Evolutionary conservation across 176 grass and related monocot species (phyloP).

Genomic region (Oryza australiensis): DNA sequence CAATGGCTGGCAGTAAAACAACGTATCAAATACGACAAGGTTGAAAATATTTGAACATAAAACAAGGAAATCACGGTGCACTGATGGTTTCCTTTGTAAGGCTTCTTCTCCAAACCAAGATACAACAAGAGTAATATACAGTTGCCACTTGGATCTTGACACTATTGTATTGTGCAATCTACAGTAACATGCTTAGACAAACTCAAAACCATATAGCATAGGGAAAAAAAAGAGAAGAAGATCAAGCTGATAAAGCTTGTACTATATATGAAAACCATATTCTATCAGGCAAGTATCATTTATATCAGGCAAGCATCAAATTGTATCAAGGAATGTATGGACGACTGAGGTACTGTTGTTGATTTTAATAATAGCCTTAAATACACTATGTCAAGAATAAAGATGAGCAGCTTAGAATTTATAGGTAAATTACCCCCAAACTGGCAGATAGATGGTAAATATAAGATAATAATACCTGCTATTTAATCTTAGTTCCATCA

Average conservation of each 20-base stretch:
- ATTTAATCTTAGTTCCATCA: slow-evolving; percentile 91
- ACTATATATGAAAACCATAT: not conserved
- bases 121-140: not conserved
- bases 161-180: not conserved
- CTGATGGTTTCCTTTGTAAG: not conserved
- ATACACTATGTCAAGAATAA: not conserved
- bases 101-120: not conserved
- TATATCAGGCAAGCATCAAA: not conserved
- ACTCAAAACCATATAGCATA: not conserved
- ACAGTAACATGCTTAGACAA: not conserved
- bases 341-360: not conserved
- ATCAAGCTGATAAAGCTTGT: not conserved
- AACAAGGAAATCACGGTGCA: not conserved
- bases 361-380: not conserved
- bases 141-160: not conserved
- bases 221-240: not conserved
- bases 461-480: slow-evolving; percentile 61
- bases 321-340: not conserved
- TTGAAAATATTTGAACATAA: not conserved
- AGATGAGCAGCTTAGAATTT: not conserved
- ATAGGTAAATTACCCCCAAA: not conserved
- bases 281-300: not conserved
- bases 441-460: slow-evolving; percentile 1
- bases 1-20: not conserved
- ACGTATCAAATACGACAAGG: slow-evolving; percentile 14